Evolutionary conservation across 140 eudicot species (phyloP), one percentile per base, ranked within the genome.

Genomic region (Ambrosia hybrid): DNA sequence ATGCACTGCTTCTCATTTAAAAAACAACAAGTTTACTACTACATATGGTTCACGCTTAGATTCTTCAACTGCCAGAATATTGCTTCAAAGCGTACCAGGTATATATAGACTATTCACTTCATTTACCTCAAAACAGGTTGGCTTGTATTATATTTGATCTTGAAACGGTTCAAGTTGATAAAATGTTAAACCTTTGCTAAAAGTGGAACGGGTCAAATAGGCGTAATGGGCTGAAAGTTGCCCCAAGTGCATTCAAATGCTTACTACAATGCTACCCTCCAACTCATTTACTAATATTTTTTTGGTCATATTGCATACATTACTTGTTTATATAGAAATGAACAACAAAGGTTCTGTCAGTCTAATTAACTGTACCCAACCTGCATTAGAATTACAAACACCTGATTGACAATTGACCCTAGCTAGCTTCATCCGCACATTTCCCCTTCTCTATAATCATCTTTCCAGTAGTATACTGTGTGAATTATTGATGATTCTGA

Each of bases 71-170:
- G 95, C 92, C 74, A 94, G 91, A 75, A 90, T 94, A 77, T 73
- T 94, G 83, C 96, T 94, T 67, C 99, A 90, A 80, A 90, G 99
- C 59, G 80, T 81, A 83, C 99, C 99, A 73, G 99, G 99, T 21
- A 21, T 21, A n/a, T 94, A 73, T 51, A 34, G 62, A 30, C 80
- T 21, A 70, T 55, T 15, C 55, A 56, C 17, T 55, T 51, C 12
- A 58, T 36, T 53, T n/a, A 58, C 48, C 48, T 70, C 2, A 37
- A 48, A 14, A 17, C 3, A 11, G 38, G 33, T 21, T 6, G 0
- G 36, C 15, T 59, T 34, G 6, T 37, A 62, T 61, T 62, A 59
- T 45, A 26, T 65, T 39, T 56, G 41, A 64, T 71, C 26, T 21
- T 48, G 4, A 12, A 58, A 72, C 1, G 9, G 76, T 43, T 45